Evolutionary conservation across 768 basidiomycete species (phyloP).

Genomic region (Tremella yokohamensis): DNA sequence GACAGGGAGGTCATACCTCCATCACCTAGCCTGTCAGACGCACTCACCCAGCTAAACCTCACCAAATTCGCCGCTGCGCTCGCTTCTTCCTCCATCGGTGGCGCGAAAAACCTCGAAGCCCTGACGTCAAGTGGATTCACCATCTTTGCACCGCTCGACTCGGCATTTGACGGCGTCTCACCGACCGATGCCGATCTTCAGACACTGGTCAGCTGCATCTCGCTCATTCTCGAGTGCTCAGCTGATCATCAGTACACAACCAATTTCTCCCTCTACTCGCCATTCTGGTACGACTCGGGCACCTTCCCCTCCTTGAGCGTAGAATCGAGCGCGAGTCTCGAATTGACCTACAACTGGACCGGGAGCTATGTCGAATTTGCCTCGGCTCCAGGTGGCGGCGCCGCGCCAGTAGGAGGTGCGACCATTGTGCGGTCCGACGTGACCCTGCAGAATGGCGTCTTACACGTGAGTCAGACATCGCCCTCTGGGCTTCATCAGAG

Average conservation of each 20-base stretch:
- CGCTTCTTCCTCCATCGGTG: constrained; percentile 12
- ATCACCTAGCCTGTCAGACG: constrained; percentile 26
- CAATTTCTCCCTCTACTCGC: constrained; percentile 32
- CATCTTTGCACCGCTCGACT: constrained; percentile 42
- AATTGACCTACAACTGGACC: constrained; percentile 10
- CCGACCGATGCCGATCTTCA: background rate
- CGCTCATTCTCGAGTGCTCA: background rate
- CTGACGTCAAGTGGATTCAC: constrained; percentile 35
- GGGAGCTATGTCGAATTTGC: constrained; percentile 19
- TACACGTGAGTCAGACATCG: constrained; percentile 35
- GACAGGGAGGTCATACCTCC: constrained; percentile 26
- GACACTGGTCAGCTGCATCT: background rate
- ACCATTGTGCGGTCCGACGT: constrained; percentile 36
- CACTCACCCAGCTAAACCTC: constrained; percentile 20
- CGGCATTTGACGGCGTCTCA: constrained; percentile 15
- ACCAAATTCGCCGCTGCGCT: constrained; percentile 17
- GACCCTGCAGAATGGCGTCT: constrained; percentile 37
- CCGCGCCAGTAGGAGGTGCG: constrained; percentile 11
- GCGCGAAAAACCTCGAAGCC: constrained; percentile 16
- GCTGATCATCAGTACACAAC: constrained; percentile 32
- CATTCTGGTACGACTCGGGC: constrained; percentile 17
- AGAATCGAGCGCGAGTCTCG: constrained; percentile 21
- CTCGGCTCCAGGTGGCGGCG: background rate
- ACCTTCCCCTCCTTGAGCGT: constrained; percentile 15
- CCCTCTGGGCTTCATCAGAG: background rate